Base-by-base conservation (phyloP, 2,329 filamentous ascomycete genomes). In the Hymenoscyphus fructigenus region DNA sequence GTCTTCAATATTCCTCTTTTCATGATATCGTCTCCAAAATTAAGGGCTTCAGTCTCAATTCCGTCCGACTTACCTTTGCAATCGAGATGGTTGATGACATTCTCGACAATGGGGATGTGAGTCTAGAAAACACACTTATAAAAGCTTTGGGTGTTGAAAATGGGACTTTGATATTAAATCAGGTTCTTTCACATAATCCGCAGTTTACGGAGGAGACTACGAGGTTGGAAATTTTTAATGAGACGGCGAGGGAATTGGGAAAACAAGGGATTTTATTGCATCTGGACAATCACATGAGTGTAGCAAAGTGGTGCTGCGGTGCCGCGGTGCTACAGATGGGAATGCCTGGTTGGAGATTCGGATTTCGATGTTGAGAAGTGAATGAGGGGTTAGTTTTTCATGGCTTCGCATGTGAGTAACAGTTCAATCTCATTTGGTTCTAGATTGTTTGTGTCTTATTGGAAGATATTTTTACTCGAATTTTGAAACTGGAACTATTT, bases 51-150 rank as follows among this genome's bases (percentile, higher is more conserved):
- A 85, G 85, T n/a, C 84, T 89, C 79, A 89, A 89, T 70, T 82
- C 84, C 1, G 82, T 89, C 29, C 84, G 87, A 1, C 76, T 89
- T 53, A 88, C 85, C 0, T 90, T 83, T 62, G 85, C 87, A 2
- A 89, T 85, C 64, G 82, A 89, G 72, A 85, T 89, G 83, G 78
- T 89, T 60, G 86, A 89, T 67, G 79, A 86, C 71, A 84, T 85
- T 65, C 81, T 83, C 55, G 77, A 75, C 62, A 83, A 83, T 63
- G 77, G 76, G n/a, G 84, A 86, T 53, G 74, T 83, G 1, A 76
- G 79, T 2, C 70, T 86, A 10, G 70, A 79, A 63, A 78, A 75
- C 4, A 81, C 83, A 0, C 82, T 85, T 26, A 76, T 67, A 4
- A 76, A 73, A 17, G 82, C 74, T 3, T 77, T 84, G 9, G 87